Percentiles rank a stretch among this genome's conserved stretches.
Conservation (phyloP, 169 alveolate species). For the Plasmodium sp. region DNA sequence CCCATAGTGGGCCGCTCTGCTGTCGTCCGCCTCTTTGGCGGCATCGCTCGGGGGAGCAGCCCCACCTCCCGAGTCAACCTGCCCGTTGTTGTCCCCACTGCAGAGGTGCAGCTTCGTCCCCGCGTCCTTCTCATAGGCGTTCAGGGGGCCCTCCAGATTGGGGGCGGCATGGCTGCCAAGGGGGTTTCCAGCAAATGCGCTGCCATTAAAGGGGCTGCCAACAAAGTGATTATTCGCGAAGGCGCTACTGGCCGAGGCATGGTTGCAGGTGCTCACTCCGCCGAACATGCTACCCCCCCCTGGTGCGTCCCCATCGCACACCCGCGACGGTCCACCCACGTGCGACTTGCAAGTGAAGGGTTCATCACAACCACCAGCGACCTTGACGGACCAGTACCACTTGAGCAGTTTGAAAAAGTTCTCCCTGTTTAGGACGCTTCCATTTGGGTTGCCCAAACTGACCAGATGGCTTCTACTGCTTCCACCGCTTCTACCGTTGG, state of each 20-base stretch:
- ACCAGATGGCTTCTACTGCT: too few species aligned
- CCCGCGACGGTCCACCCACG: not conserved
- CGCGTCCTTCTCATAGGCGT: not conserved
- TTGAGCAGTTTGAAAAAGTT: slow-evolving; percentile 13
- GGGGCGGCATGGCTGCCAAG: too few species aligned
- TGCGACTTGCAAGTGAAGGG: not conserved
- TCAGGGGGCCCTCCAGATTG: not conserved
- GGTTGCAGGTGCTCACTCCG: not conserved
- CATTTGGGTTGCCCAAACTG: not conserved
- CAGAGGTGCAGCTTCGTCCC: not conserved
- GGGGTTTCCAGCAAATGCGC: too few species aligned
- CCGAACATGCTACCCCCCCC: not conserved
- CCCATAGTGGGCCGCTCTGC: not conserved
- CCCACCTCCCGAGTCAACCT: not conserved
- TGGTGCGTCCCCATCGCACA: not conserved
- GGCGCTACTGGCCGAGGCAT: too few species aligned
- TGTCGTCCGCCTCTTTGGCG: not conserved
- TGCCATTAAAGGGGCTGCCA: too few species aligned
- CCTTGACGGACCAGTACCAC: not conserved
- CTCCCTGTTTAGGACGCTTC: not conserved
- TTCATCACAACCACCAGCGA: not conserved
- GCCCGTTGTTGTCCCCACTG: not conserved
- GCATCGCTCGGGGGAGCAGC: not conserved
- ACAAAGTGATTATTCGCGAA: too few species aligned
- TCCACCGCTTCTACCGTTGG: too few species aligned